Evolutionary conservation across 495 filamentous ascomycete genomes (phyloP).

Genomic region (Neurospora sp.): DNA sequence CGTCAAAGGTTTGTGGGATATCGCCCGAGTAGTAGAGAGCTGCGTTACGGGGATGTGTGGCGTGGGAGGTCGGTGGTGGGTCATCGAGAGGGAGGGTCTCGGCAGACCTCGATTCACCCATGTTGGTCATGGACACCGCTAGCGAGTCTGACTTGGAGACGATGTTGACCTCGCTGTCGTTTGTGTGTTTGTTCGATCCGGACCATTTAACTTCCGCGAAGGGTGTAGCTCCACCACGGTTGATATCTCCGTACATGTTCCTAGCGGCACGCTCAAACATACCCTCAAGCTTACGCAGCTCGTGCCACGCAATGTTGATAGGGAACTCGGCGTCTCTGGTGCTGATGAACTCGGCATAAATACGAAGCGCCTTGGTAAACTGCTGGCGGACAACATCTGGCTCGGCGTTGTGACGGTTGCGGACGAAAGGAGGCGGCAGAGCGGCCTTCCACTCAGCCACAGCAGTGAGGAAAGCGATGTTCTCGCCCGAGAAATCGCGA

Average conservation of each 20-base stretch:
- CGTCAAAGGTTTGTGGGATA: slow-evolving; percentile 42
- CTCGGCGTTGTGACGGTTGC: slow-evolving; percentile 8
- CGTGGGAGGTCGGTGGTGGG: background rate
- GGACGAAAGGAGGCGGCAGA: slow-evolving; percentile 11
- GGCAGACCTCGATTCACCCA: background rate
- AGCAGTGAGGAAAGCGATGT: slow-evolving; percentile 53
- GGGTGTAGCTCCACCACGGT: slow-evolving; percentile 7
- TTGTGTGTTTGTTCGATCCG: background rate
- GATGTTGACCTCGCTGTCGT: slow-evolving; percentile 12
- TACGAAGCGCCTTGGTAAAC: slow-evolving; percentile 45
- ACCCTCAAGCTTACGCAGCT: slow-evolving; percentile 20
- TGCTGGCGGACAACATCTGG: slow-evolving; percentile 19
- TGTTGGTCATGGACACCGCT: background rate
- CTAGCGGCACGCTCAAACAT: slow-evolving; percentile 24
- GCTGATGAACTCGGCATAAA: slow-evolving; percentile 48
- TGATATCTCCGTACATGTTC: slow-evolving; percentile 6
- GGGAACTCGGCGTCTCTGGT: slow-evolving; percentile 48
- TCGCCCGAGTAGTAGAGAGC: slow-evolving; percentile 14
- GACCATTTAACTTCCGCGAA: slow-evolving; percentile 13
- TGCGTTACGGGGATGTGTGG: background rate
- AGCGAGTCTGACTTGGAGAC: background rate
- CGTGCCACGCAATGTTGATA: slow-evolving; percentile 44
- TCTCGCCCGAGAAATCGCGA: slow-evolving; percentile 57
- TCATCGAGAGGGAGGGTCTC: background rate
- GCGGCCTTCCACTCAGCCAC: slow-evolving; percentile 44